Evolutionary conservation across 805 yeast species (phyloP), one percentile per base, ranked within the genome.

Genomic region (Lipomyces yamanashiensis): DNA sequence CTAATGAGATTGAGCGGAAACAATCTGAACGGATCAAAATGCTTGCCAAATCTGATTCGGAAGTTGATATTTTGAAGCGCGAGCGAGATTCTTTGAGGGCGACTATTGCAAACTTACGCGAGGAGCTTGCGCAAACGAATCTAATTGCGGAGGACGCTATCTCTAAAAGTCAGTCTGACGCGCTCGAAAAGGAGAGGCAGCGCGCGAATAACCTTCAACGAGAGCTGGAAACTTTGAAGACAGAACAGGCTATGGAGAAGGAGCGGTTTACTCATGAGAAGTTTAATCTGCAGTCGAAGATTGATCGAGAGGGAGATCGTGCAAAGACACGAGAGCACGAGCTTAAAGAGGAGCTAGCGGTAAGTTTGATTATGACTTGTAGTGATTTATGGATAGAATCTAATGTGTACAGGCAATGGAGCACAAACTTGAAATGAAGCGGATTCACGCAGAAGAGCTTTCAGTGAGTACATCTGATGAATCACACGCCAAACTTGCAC

Each of bases 361-460:
- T 59, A 49, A 36, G 60, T 69, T 68, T 71, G 67, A 39, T 64
- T 72, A 10, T 67, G 74, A 1, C 33, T 19, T 54, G 43, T 74
- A 74, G 44, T 78, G 79, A 7, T 75, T 72, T 59, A 59, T 15
- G 10, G 28, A 8, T 50, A 7, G 34, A 12, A 15, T 5, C 33
- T 75, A 49, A 67, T 69, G 91, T 87, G 70, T 80, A 85, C 17
- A 75, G 81, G 40, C 75, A 87, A 76, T 90, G 39, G 97, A 91
- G 72, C 82, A 81, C 19, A 85, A 86, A 63, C 80, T 90, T 58
- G 98, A 93, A 75, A 78, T 80, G 37, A 76, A 88, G 58, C 79
- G 97, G 50, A 79, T 85, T 37, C 84, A 84, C 68, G 77, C 84
- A 34, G 97, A 92, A 72, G 75, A 73, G 10, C 71, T 72, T 1